phyloP scores from a whole-genome alignment of 345 rosid genomes.

The Schrenkiella parvula region DNA sequence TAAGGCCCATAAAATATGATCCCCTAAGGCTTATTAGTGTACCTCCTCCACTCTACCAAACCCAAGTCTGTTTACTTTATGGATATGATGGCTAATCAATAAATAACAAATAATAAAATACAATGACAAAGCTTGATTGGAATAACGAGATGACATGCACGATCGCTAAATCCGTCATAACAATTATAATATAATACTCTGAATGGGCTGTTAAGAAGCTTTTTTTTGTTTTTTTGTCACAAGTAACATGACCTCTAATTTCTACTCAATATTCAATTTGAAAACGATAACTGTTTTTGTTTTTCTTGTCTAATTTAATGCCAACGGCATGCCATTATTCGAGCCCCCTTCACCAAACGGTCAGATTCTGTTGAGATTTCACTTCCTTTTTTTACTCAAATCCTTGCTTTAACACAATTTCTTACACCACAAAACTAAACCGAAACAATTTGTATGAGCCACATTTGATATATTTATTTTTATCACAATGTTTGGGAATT shows the following conservation, averaged over 20 bases:
- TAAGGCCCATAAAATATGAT: not conserved
- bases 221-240: not conserved
- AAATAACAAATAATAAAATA: not conserved
- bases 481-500: too few species aligned
- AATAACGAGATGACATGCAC: constrained; percentile 26
- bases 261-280: constrained; percentile 14
- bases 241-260: constrained; percentile 6
- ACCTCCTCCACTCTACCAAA: not conserved
- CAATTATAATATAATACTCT: not conserved
- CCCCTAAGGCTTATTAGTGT: not conserved
- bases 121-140: not conserved
- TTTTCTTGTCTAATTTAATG: not conserved
- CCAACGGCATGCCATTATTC: constrained; percentile 16
- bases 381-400: not conserved
- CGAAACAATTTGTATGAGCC: too few species aligned
- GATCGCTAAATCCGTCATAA: constrained; percentile 6
- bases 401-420: not conserved
- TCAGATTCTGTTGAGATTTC: constrained; percentile 24
- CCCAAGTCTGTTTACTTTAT: not conserved
- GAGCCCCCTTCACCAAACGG: not conserved
- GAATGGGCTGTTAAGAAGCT: constrained; percentile 6
- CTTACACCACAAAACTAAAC: not conserved
- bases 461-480: too few species aligned
- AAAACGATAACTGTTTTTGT: not conserved
- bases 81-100: not conserved